Evolutionary conservation across 441 rosid genomes (phyloP).

Genomic region (Erodium moschatum): DNA sequence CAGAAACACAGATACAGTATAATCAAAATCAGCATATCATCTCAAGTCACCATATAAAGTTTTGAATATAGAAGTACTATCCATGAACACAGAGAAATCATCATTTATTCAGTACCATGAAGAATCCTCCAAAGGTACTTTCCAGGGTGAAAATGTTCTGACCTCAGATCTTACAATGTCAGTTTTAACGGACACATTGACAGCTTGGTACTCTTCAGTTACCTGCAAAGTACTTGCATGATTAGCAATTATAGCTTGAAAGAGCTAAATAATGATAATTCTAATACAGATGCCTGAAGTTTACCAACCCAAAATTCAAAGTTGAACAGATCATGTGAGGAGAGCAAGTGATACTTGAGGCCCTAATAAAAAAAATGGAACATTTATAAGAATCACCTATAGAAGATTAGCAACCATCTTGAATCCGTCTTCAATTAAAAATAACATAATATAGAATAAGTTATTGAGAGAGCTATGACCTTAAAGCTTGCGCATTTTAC

Average conservation of each 20-base stretch:
- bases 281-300: conserved; percentile 39
- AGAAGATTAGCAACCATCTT: conserved; percentile 11
- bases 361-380: conserved; percentile 45
- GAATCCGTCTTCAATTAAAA: conserved; percentile 11
- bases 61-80: neutral
- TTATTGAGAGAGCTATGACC: conserved; percentile 36
- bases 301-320: conserved; percentile 99
- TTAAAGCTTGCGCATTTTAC: conserved; percentile 89
- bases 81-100: neutral
- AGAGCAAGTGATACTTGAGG: conserved; percentile 69
- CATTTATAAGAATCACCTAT: conserved; percentile 7
- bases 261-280: conserved; percentile 19
- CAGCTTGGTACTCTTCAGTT: conserved; percentile 85
- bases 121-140: conserved; percentile 16
- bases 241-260: conserved; percentile 19
- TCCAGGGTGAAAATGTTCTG: conserved; percentile 23
- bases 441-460: neutral
- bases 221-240: conserved; percentile 41
- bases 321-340: conserved; percentile 86
- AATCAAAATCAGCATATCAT: neutral
- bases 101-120: conserved; percentile 14
- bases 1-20: neutral
- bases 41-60: conserved; percentile 4
- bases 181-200: conserved; percentile 74
- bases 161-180: conserved; percentile 83